Base-by-base conservation (phyloP, 1,284 basidiomycete species). In the Cutaneotrichosporon cyanovorans region DNA sequence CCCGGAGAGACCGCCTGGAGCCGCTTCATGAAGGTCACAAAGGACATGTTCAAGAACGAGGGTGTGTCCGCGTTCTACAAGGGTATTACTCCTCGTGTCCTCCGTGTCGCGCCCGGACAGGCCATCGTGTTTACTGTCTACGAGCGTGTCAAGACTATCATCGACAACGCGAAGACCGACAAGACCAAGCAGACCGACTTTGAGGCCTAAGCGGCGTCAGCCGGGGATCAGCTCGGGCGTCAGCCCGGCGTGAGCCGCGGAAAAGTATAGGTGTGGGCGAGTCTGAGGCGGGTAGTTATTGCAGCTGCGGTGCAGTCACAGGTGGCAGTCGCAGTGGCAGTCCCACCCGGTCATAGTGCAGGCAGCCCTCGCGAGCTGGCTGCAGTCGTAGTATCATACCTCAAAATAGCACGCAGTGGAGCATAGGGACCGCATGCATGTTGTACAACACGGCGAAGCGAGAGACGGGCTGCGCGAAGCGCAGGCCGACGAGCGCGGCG, bases 1-100 rank as follows among this genome's bases (percentile, higher is more conserved):
- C 80, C 83, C 0, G 89, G 88, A 16, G 82, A 84, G 63, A 83
- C 84, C 2, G 87, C 92, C 5, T 59, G 78, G 55, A 73, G 74
- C 22, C 68, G 92, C 18, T 85, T 98, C 61, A 69, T 78, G 16
- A 78, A 79, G 39, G 93, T 98, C 53, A 83, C 88, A 30, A 71
- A 73, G 19, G 90, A 93, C 47, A 96, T 98, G 90, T 97, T 91
- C 83, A 80, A 78, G 52, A 79, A 83, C 63, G 95, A 99, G 73
- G 93, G 92, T 30, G 74, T 84, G 16, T 75, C 74, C 43, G 91
- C 91, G 46, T 96, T 97, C 73, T 96, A 93, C 75, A 92, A 91
- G 74, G 89, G 93, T 42, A 97, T 99, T 71, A 97, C 92, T 2
- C 93, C 95, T 36, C 80, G 95, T 46, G 91, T 99, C 34, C 77